Evolutionary conservation across 306 rosid species (phyloP), one percentile per base, ranked within the genome.

Genomic region (Pyrus bretschneideri): DNA sequence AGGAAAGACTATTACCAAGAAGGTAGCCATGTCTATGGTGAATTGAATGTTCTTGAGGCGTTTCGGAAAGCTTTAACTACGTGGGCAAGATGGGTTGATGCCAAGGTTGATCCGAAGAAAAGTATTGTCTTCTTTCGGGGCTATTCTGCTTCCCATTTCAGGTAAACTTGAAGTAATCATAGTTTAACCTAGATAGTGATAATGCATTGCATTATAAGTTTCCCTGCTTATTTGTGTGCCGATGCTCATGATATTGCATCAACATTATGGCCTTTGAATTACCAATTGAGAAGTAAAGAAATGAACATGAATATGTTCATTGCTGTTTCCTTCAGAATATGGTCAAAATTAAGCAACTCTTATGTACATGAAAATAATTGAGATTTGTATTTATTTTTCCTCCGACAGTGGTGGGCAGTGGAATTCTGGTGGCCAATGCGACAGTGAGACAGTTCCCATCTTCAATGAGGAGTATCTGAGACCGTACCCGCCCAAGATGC

Each of bases 1-100:
- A 95, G 99, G 84, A 84, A 90, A 80, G 97, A 91, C 78, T 95
- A 95, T 85, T 95, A 95, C 86, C 97, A 95, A 89, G 99, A 95
- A 87, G 99, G 99, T 59, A 93, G 84, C 85, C 96, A 95, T 87
- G 88, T 95, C 19, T 91, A 92, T 68, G 81, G 84, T 67, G 92
- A 89, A 75, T 29, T 95, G 83, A 85, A 95, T 74, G 99, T 90
- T 79, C 90, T 89, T 0, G 99, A 95, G 87, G 99, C 99, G 10
- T 95, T 95, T 81, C 83, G 97, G 15, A 95, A 80, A 86, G 99
- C 99, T 55, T 74, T 95, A 57, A 92, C 99, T 8, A 92, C 99
- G 6, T 95, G 99, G 99, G 85, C 90, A 59, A 84, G 92, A 85
- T 95, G 99, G 99, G 86, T 92, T 71, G 99, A 95, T 83, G 69